Percentiles rank a stretch among this genome's conserved stretches.
These are phyloP conservation scores for Caryopteris hybrid DNA, from an alignment of 305 asterid species.

Conservation along the genomic window DNA sequence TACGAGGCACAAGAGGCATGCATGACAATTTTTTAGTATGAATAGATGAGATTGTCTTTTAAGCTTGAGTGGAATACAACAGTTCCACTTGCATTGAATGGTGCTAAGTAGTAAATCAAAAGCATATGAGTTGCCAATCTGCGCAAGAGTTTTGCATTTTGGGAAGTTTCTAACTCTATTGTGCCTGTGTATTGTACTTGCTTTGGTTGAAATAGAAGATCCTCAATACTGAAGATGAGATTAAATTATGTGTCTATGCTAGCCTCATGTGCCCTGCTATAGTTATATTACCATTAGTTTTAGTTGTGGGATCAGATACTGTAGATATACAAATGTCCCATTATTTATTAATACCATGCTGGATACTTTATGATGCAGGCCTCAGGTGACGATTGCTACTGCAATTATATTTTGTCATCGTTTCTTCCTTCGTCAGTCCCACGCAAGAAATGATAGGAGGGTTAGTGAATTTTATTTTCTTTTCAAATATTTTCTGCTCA, in stretches of 20 bases:
- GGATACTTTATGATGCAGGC: conserved; percentile 62
- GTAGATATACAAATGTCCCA: conserved; percentile 6
- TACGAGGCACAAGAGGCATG: background rate
- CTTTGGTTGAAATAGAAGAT: background rate
- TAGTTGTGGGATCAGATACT: too few species aligned
- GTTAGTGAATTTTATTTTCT: conserved; percentile 38
- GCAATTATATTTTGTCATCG: conserved; percentile 98
- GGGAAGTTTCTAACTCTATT: too few species aligned
- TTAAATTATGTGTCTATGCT: background rate
- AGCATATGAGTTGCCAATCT: background rate
- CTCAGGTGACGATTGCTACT: conserved; percentile 98
- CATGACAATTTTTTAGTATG: background rate
- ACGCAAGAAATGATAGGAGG: conserved; percentile 83
- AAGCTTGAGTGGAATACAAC: background rate
- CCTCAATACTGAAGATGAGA: background rate
- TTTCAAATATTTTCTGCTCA: background rate
- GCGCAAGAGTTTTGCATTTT: background rate
- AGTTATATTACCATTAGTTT: background rate
- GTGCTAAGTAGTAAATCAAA: background rate
- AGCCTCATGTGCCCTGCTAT: background rate
- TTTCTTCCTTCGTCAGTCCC: conserved; percentile 93
- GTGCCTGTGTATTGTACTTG: too few species aligned
- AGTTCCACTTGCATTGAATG: background rate
- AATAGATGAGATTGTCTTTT: background rate
- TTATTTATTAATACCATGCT: background rate